phyloP scores from a whole-genome alignment of 208 protist species.

The Acanthamoeba rhysodes region DNA sequence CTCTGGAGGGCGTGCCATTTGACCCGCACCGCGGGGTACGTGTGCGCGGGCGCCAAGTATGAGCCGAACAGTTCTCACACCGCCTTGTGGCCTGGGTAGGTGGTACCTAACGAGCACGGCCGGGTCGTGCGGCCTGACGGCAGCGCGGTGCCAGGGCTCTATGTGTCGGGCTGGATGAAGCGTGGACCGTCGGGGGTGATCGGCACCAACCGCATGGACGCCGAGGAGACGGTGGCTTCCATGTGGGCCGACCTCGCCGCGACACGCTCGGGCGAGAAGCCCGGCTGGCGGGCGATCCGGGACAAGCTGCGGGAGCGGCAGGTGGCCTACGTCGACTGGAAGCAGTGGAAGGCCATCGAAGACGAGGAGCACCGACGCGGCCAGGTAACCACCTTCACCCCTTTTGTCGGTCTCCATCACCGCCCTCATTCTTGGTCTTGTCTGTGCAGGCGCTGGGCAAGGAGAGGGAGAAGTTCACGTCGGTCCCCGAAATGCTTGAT shows the following conservation, averaged over 20 bases:
- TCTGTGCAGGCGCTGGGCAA: constrained; percentile 28
- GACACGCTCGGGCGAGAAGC: background rate
- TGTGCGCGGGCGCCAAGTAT: no score
- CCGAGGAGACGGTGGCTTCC: constrained; percentile 57
- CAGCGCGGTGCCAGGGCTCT: constrained; percentile 22
- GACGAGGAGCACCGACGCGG: constrained; percentile 10
- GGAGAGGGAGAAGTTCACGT: constrained; percentile 49
- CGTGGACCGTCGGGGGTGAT: constrained; percentile 66
- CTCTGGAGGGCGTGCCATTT: constrained; percentile 56
- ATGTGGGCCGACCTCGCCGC: constrained; percentile 19
- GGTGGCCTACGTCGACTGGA: background rate
- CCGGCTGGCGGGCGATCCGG: background rate
- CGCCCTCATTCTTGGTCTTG: no score
- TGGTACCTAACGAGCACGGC: background rate
- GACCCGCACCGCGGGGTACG: constrained; percentile 48
- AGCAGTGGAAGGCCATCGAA: constrained; percentile 41
- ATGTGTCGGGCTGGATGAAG: constrained; percentile 71
- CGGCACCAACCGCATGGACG: constrained; percentile 72
- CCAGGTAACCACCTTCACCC: background rate
- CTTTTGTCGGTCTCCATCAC: no score
- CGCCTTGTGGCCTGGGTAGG: background rate
- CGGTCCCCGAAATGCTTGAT: background rate
- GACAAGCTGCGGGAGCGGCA: background rate
- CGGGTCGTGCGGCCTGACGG: background rate
- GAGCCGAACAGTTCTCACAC: no score